A percentile compares a stretch with the other conserved stretches of the same genome.
Conservation (phyloP, 225 moss, liverwort and hornwort genomes). For the Climacium dendroides region DNA sequence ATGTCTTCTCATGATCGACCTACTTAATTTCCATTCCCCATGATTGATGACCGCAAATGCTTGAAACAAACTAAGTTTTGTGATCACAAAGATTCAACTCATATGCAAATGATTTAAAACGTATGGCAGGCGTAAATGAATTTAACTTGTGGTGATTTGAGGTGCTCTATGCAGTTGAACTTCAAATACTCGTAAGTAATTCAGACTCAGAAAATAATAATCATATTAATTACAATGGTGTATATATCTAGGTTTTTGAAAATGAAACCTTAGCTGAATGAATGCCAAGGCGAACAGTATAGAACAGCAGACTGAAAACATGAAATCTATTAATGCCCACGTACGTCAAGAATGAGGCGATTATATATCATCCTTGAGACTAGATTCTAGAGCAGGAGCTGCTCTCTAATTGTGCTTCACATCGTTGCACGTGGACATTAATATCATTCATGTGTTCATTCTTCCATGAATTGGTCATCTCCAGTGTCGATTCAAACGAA, state of each 20-base stretch:
- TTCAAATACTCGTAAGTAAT: neutral
- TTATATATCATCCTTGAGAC: neutral
- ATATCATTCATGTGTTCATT: constrained; percentile 18
- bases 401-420: neutral
- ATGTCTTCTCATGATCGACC: too few relatives aligned
- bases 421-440: constrained; percentile 4
- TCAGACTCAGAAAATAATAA: neutral
- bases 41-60: neutral
- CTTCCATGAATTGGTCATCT: neutral
- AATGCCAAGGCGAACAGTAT: neutral
- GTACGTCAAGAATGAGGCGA: neutral
- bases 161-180: neutral
- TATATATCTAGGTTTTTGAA: neutral
- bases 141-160: neutral
- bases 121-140: neutral
- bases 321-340: constrained; percentile 27
- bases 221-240: too few relatives aligned
- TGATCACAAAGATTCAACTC: neutral
- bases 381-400: neutral
- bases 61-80: neutral
- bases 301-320: neutral
- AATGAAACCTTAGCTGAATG: neutral
- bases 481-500: neutral
- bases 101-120: neutral
- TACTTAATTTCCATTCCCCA: neutral